Base-by-base conservation (phyloP, 345 rosid genomes). In the Salix suchowensis region DNA sequence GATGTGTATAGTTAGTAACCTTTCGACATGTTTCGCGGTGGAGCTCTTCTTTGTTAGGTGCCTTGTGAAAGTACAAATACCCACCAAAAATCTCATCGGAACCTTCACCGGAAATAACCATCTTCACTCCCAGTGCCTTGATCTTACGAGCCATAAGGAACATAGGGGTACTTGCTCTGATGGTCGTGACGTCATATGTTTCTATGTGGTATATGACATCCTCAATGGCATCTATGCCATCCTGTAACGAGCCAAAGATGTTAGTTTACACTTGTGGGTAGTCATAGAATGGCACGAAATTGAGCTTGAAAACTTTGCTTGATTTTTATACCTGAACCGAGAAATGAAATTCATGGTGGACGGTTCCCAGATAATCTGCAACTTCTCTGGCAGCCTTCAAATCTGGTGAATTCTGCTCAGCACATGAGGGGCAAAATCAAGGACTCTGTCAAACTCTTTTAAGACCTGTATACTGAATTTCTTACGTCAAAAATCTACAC, bases 71-170 rank as follows among this genome's bases (percentile, higher is more conserved):
- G 76, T 93, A 96, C 69, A 96, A 77, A 87, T 96, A 96, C 9
- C 98, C 98, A 69, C 98, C 98, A 64, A 95, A 91, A 42, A 95
- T 78, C 88, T 95, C 98, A 70, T 95, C 98, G 1, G 98, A 84
- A 24, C 98, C 98, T 82, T 95, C 98, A 61, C 97, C 97, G n/a
- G 98, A 95, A 54, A 95, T 84, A 77, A 95, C 98, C 98, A 93
- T 93, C 90, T 95, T 95, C 36, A 95, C 97, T 24, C 98, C 98
- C 6, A 91, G 86, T 7, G 98, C 87, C 86, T 95, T 95, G 40
- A 95, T 95, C 90, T 93, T 95, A 10, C 98, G 80, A 1, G 98
- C 79, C 96, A 95, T 89, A 14, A 93, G 90, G 67, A 95, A 95
- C 98, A 95, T 95, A 0, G 98, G 98, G 2, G 94, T 91, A 79